Conservation (phyloP, 1,284 basidiomycete species). For the Ustilago curta region DNA sequence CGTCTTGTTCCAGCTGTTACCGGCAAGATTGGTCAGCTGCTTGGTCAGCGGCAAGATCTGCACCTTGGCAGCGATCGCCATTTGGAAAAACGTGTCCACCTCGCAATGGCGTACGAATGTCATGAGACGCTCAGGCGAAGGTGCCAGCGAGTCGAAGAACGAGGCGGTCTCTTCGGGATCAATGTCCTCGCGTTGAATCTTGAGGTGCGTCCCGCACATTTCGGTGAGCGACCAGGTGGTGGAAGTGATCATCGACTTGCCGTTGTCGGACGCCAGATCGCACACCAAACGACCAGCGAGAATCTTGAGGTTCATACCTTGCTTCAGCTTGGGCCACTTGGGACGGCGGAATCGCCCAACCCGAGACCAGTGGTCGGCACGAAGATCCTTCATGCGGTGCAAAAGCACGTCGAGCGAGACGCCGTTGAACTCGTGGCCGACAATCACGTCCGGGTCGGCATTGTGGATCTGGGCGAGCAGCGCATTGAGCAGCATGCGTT, state of each 20-base stretch:
- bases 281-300: constrained; percentile 88
- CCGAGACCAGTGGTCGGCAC: constrained; percentile 86
- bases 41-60: constrained; percentile 89
- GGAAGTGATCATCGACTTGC: constrained; percentile 82
- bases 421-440: constrained; percentile 95
- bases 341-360: constrained; percentile 90
- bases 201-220: constrained; percentile 83
- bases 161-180: constrained; percentile 92
- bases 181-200: constrained; percentile 75
- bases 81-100: constrained; percentile 92
- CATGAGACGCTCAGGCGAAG: constrained; percentile 81
- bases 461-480: constrained; percentile 85
- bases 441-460: constrained; percentile 91
- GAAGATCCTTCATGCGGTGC: constrained; percentile 83
- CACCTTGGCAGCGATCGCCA: constrained; percentile 91
- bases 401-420: constrained; percentile 90
- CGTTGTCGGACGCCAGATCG: constrained; percentile 92
- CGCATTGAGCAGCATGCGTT: constrained; percentile 85
- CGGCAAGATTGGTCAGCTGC: constrained; percentile 96
- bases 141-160: constrained; percentile 87
- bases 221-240: constrained; percentile 95
- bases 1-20: constrained; percentile 83
- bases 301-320: constrained; percentile 84
- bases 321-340: constrained; percentile 81
- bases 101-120: constrained; percentile 93